phyloP scores from a whole-genome alignment of 2,329 filamentous ascomycete genomes.

The Sporothrix mexicana region DNA sequence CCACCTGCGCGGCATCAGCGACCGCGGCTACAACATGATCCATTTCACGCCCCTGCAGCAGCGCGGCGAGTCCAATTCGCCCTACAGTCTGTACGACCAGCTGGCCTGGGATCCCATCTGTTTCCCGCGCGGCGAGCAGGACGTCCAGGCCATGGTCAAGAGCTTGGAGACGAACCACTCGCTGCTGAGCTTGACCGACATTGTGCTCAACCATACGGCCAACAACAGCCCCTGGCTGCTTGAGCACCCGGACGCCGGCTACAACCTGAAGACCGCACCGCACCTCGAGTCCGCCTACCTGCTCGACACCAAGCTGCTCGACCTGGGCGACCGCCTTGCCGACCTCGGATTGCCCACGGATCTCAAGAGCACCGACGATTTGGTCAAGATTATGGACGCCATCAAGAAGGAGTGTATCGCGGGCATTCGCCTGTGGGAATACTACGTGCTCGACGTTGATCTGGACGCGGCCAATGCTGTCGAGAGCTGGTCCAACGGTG shows the following conservation, averaged over 20 bases:
- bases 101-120: constrained; percentile 79
- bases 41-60: constrained; percentile 95
- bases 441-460: constrained; percentile 83
- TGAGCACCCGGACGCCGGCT: constrained; percentile 92
- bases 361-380: constrained; percentile 71
- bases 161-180: constrained; percentile 86
- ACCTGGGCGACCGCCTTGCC: constrained; percentile 76
- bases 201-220: constrained; percentile 97
- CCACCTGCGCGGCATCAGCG: constrained; percentile 85
- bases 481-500: constrained; percentile 71
- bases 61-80: constrained; percentile 89
- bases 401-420: constrained; percentile 82
- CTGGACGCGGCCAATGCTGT: constrained; percentile 71
- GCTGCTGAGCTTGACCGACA: constrained; percentile 87
- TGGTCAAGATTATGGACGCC: constrained; percentile 80
- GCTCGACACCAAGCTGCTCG: constrained; percentile 68
- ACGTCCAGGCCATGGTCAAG: constrained; percentile 75
- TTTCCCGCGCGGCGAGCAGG: constrained; percentile 85
- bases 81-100: constrained; percentile 96
- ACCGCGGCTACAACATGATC: constrained; percentile 97
- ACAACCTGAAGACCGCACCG: constrained; percentile 90
- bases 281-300: constrained; percentile 70
- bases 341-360: constrained; percentile 76
- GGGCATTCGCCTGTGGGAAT: constrained; percentile 86
- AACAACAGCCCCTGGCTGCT: constrained; percentile 94